Base-by-base conservation (phyloP, 2,329 filamentous ascomycete genomes). In the Scleromitrula shiraiana region DNA sequence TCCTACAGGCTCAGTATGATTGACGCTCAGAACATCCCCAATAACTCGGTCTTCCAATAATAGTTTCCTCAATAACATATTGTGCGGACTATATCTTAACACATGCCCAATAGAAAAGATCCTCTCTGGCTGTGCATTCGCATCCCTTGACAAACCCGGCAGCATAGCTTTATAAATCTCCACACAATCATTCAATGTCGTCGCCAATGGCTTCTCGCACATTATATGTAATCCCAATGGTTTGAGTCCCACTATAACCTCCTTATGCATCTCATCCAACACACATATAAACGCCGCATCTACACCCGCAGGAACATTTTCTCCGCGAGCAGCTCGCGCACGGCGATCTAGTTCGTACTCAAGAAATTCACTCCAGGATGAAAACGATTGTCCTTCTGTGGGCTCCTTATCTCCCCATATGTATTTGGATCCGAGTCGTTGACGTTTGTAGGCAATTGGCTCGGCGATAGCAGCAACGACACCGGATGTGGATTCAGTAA, bases 101-200 rank as follows among this genome's bases (percentile, higher is more conserved):
- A 98, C 93, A 67, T 98, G 93, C 10, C 93, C 91, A 49, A 97
- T 88, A 0, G 88, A 89, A 65, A 97, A 95, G 35, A 97, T 73
- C 38, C 68, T 70, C 22, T 62, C 42, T 14, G 59, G 63, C 51
- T 32, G 61, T 53, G 23, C 59, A 41, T 49, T 68, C 53, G 23
- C 59, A 41, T 49, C 68, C 59, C 49, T 59, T 57, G 49, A 60
- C 49, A 61, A 59, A 51, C 59, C 56, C 6, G 66, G 64, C 12
- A 67, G 62, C 53, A 87, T 63, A 1, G 81, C 74, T 41, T 68
- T 68, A 64, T 81, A 88, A 59, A 95, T 91, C 36, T 72, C 73
- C 29, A 95, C 70, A 62, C 89, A 96, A 59, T 93, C 88, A 15
- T 74, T 66, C 23, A 97, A 70, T 0, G 78, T 84, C 19, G 88